Conservation (phyloP, 108 stramenopile species). For the Hondaea fermentalgiana region DNA sequence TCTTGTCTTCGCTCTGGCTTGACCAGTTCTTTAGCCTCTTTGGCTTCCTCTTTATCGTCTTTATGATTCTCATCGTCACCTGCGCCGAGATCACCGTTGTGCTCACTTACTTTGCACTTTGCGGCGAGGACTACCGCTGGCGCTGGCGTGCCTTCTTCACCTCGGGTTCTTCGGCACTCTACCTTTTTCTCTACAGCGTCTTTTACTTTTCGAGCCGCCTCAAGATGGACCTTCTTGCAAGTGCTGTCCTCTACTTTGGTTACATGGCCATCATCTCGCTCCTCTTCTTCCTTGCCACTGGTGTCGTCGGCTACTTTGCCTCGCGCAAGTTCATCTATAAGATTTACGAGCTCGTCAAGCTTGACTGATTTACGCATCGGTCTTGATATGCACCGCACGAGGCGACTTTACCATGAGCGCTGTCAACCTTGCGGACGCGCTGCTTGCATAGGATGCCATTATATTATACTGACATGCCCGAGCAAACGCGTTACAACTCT, state of each 20-base stretch:
- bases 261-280: conserved; percentile 91
- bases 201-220: conserved; percentile 78
- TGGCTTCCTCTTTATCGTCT: conserved; percentile 87
- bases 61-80: conserved; percentile 83
- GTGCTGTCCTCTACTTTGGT: conserved; percentile 84
- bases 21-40: conserved; percentile 98
- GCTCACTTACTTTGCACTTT: conserved; percentile 96
- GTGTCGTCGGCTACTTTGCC: conserved; percentile 75
- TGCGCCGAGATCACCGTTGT: conserved; percentile 93
- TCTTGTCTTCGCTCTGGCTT: conserved; percentile 84
- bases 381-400: not conserved
- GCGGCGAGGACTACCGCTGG: conserved; percentile 97
- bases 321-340: conserved; percentile 65
- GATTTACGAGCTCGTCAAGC: conserved; percentile 58
- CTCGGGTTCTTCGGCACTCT: conserved; percentile 79
- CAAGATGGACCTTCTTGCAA: conserved; percentile 71
- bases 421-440: too few species aligned
- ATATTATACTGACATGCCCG: too few species aligned
- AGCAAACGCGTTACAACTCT: too few species aligned
- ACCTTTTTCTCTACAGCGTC: conserved; percentile 85
- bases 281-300: conserved; percentile 82
- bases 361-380: conserved; percentile 7
- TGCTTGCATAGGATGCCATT: too few species aligned
- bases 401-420: too few species aligned
- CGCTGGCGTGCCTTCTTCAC: conserved; percentile 95